Evolutionary conservation across 805 yeast species (phyloP).

Genomic region (Metschnikowia bowlesiae): DNA sequence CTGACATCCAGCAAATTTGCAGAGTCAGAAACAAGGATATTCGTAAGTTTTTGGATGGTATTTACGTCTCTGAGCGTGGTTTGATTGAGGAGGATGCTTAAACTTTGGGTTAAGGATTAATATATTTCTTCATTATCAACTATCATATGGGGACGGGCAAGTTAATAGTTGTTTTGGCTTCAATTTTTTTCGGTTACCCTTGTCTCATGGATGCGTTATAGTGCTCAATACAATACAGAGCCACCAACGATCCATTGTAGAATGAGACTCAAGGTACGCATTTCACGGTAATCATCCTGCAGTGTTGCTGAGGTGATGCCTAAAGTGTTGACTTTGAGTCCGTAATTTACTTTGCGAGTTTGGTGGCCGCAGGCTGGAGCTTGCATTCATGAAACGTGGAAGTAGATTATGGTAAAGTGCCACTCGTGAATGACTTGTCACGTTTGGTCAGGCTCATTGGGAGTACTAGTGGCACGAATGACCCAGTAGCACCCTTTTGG

Average conservation of each 20-base stretch:
- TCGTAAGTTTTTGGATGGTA: slow-evolving; percentile 99
- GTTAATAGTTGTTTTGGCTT: slow-evolving; percentile 18
- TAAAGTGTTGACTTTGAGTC: slow-evolving; percentile 1
- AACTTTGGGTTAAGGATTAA: slow-evolving; percentile 14
- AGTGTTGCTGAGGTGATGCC: background rate
- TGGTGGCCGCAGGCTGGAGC: slow-evolving; percentile 4
- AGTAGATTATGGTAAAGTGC: background rate
- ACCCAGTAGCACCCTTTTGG: too few species aligned
- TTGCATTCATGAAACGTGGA: background rate
- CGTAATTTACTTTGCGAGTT: background rate
- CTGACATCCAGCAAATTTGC: slow-evolving; percentile 96
- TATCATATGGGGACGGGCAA: slow-evolving; percentile 16
- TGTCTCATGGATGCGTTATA: slow-evolving; percentile 32
- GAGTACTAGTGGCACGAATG: too few species aligned
- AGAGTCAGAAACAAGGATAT: slow-evolving; percentile 99
- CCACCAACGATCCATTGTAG: slow-evolving; percentile 43
- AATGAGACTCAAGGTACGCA: slow-evolving; percentile 12
- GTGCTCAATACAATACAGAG: slow-evolving; percentile 41
- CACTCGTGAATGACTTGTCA: background rate
- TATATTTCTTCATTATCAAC: slow-evolving; percentile 21
- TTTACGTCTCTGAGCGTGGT: slow-evolving; percentile 96
- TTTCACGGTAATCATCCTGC: background rate
- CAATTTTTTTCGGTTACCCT: slow-evolving; percentile 17
- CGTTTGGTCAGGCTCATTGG: too few species aligned
- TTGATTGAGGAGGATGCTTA: slow-evolving; percentile 62